A percentile compares a stretch with the other conserved stretches of the same genome.
phyloP scores from a whole-genome alignment of 805 yeast species.

The Candida sonorensis region DNA sequence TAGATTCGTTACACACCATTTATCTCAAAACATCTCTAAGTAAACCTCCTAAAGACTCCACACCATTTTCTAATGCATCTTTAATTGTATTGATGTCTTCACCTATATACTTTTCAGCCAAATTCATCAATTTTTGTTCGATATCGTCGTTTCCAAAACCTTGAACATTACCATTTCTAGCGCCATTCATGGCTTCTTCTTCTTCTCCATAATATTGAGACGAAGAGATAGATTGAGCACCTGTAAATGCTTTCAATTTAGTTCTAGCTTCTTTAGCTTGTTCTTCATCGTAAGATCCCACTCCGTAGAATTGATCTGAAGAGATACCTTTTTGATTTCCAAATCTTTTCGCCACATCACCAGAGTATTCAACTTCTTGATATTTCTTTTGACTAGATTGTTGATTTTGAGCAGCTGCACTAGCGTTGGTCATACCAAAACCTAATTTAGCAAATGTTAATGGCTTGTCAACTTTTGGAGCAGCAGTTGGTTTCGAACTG shows the following conservation, averaged over 20 bases:
- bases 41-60: slow-evolving; percentile 77
- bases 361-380: slow-evolving; percentile 49
- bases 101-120: slow-evolving; percentile 62
- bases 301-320: slow-evolving; percentile 90
- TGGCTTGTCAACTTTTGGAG: slow-evolving; percentile 34
- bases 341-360: slow-evolving; percentile 68
- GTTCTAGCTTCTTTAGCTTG: slow-evolving; percentile 73
- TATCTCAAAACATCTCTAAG: slow-evolving; percentile 75
- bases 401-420: slow-evolving; percentile 45
- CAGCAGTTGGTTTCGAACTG: too few relatives aligned
- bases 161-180: slow-evolving; percentile 22
- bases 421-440: slow-evolving; percentile 78
- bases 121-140: slow-evolving; percentile 46
- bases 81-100: slow-evolving; percentile 86
- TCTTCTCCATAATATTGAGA: slow-evolving; percentile 84
- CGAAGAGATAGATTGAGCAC: slow-evolving; percentile 88
- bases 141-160: slow-evolving; percentile 37
- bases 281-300: slow-evolving; percentile 72
- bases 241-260: slow-evolving; percentile 76
- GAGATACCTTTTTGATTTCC: slow-evolving; percentile 93
- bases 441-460: slow-evolving; percentile 79
- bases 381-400: slow-evolving; percentile 18
- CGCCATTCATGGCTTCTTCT: slow-evolving; percentile 27
- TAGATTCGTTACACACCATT: too few relatives aligned
- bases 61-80: slow-evolving; percentile 92